These are phyloP conservation scores for Peronospora destructor DNA, from an alignment of 352 stramenopile genomes.

Conservation along the genomic window DNA sequence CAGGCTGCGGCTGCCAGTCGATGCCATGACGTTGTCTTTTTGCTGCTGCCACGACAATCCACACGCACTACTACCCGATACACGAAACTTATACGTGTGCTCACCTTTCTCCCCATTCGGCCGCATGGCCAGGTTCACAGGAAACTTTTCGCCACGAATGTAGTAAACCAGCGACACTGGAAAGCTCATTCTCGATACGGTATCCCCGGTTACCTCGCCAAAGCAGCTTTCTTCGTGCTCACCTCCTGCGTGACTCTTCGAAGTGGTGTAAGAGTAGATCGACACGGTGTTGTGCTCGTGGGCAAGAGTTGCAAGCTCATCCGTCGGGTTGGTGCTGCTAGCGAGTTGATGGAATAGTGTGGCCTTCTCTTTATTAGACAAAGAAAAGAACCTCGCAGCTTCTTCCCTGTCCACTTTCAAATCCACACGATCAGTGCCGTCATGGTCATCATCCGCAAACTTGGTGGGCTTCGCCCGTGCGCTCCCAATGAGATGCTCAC, in stretches of 20 bases:
- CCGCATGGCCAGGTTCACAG: constrained; percentile 52
- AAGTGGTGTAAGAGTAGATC: constrained; percentile 40
- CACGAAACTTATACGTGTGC: constrained; percentile 40
- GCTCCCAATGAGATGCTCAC: constrained; percentile 57
- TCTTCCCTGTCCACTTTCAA: constrained; percentile 47
- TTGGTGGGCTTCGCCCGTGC: constrained; percentile 19
- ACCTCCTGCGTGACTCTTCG: constrained; percentile 6
- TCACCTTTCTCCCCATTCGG: constrained; percentile 25
- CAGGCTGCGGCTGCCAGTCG: constrained; percentile 49
- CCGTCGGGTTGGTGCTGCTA: constrained; percentile 15
- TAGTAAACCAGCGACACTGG: constrained; percentile 72
- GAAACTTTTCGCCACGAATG: constrained; percentile 64
- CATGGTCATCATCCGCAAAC: constrained; percentile 45
- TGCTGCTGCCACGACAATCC: constrained; percentile 49
- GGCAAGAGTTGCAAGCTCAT: constrained; percentile 56
- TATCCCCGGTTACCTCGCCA: constrained; percentile 18
- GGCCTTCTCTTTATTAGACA: constrained; percentile 43
- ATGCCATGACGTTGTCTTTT: constrained; percentile 56
- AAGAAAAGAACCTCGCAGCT: constrained; percentile 25
- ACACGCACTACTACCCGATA: constrained; percentile 39
- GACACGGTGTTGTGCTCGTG: constrained; percentile 51
- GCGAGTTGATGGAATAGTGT: constrained; percentile 52
- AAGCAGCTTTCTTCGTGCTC: constrained; percentile 12
- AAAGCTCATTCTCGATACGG: constrained; percentile 52
- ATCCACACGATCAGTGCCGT: constrained; percentile 45